Conservation (phyloP, 345 rosid genomes). For the Mercurialis annua region DNA sequence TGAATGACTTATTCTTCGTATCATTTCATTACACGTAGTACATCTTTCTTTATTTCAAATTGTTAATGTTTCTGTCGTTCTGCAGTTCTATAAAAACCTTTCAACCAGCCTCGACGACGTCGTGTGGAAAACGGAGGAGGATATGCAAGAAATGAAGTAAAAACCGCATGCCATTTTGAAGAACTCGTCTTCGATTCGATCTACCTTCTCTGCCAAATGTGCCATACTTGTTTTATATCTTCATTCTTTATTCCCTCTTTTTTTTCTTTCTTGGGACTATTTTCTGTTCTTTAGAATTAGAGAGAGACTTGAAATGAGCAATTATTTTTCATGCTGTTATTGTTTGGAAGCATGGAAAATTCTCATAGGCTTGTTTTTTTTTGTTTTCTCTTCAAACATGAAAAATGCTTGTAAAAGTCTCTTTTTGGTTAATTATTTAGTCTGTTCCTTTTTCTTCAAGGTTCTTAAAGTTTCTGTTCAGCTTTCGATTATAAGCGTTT, state of each 20-base stretch:
- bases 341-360: slow-evolving; percentile 35
- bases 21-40: too few relatives aligned
- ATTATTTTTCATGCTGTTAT: slow-evolving; percentile 34
- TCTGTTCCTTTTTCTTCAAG: background rate
- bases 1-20: too few relatives aligned
- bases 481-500: too few relatives aligned
- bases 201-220: slow-evolving; percentile 16
- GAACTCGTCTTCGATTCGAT: background rate
- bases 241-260: slow-evolving; percentile 21
- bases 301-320: slow-evolving; percentile 7
- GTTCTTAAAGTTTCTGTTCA: too few relatives aligned
- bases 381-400: background rate
- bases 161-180: slow-evolving; percentile 10
- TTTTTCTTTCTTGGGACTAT: background rate
- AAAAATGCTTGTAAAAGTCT: background rate
- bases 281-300: slow-evolving; percentile 8
- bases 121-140: slow-evolving; percentile 94
- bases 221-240: slow-evolving; percentile 22
- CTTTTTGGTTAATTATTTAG: background rate
- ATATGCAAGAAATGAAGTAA: slow-evolving; percentile 47
- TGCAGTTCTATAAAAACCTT: slow-evolving; percentile 89
- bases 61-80: background rate
- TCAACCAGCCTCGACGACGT: slow-evolving; percentile 74
- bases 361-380: slow-evolving; percentile 8
- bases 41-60: background rate